Evolutionary conservation across 2,329 filamentous ascomycete genomes (phyloP).

Genomic region (Pseudopithomyces maydicus): DNA sequence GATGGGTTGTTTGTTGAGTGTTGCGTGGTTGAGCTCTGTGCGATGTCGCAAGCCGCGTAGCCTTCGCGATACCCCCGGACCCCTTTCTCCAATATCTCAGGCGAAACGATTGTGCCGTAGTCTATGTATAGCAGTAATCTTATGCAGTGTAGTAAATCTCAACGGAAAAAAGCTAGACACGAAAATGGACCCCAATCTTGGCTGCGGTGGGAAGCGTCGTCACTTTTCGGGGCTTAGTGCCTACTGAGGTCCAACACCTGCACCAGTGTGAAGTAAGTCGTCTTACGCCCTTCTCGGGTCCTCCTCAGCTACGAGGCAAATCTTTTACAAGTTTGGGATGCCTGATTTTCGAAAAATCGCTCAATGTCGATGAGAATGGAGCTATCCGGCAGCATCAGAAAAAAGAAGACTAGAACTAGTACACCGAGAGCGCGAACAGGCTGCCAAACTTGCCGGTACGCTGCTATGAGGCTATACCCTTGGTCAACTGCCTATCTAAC

Average conservation of each 20-base stretch:
- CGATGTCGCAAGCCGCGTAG: too few species aligned
- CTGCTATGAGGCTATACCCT: background rate
- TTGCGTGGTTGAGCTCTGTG: too few species aligned
- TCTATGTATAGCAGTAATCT: too few species aligned
- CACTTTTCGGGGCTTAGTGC: conserved; percentile 1
- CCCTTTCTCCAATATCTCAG: too few species aligned
- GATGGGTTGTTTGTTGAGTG: too few species aligned
- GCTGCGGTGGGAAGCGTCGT: background rate
- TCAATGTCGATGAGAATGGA: background rate
- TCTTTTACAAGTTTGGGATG: background rate
- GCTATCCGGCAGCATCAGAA: background rate
- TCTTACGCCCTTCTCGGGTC: background rate
- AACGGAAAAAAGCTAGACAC: too few species aligned
- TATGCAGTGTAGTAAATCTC: too few species aligned
- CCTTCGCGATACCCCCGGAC: too few species aligned
- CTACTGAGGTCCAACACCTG: background rate
- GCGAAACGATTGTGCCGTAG: too few species aligned
- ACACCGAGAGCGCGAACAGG: conserved; percentile 8
- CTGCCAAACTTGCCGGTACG: conserved; percentile 12
- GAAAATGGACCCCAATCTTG: too few species aligned
- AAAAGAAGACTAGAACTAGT: conserved; percentile 6
- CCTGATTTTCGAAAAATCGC: background rate
- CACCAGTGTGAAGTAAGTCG: too few species aligned
- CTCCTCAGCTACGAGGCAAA: background rate
- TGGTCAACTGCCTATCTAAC: background rate